Base-by-base conservation (phyloP, 2,329 filamentous ascomycete genomes). In the Macrophomina tecta region DNA sequence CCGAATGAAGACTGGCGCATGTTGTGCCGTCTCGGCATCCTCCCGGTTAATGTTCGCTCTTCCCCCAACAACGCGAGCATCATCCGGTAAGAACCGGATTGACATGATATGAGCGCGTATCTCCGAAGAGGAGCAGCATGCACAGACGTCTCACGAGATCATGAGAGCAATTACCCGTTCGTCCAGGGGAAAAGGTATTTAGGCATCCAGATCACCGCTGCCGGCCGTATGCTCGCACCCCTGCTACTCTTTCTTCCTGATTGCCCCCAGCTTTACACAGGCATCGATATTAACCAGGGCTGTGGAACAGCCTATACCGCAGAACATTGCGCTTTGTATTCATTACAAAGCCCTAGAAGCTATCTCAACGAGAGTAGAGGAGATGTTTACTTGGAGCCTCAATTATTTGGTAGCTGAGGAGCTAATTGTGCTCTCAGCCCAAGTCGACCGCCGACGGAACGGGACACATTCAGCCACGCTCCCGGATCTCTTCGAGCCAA, bases 141-240 rank as follows among this genome's bases (percentile, higher is more conserved):
- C 58, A 49, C 58, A 62, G 58, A 62, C 45, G 14, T 49, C 18
- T 62, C 45, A 49, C 45, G 42, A 62, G 45, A 62, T 62, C 58
- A 62, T 18, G 58, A 62, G 58, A 62, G 58, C 30, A 38, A 28
- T 62, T 5, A 16, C 2, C 45, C 58, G 18, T 62, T 62, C 16
- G 2, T 16, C 23, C 40, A 61, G 40, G 40, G 56, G 56, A 46
- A 61, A 23, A 23, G 23, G 18, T 61, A 61, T 32, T 45, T 46
- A 61, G 34, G 12, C 23, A 28, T 34, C 40, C 40, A 46, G 56
- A 46, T 61, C 40, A 46, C 56, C 40, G 40, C 56, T 32, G 23
- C 36, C 40, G 8, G n/a, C 34, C 52, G 16, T 36, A 9, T 16
- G 6, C 14, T 32, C 18, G 23, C 40, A 14, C 40, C 40, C 40